Conservation (phyloP, 2,329 filamentous ascomycete genomes). For the Ophiostoma ulmi region DNA sequence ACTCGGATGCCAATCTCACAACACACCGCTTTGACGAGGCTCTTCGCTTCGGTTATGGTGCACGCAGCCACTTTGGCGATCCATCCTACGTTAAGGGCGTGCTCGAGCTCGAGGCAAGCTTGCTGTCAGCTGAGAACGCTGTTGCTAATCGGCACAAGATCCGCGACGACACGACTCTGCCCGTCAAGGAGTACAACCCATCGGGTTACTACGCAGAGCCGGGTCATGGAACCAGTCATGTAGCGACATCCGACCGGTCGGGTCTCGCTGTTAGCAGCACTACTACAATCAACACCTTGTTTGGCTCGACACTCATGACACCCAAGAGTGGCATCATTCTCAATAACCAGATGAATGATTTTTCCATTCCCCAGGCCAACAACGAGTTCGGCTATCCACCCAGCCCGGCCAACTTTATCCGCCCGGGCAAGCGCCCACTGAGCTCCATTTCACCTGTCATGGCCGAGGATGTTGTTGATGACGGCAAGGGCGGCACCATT, state of each 20-base stretch:
- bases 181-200: conserved; percentile 70
- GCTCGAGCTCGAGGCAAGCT: conserved; percentile 56
- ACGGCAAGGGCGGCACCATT: conserved; percentile 36
- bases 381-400: conserved; percentile 87
- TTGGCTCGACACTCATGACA: conserved; percentile 73
- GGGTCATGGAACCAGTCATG: conserved; percentile 64
- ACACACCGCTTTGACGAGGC: conserved; percentile 82
- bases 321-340: conserved; percentile 79
- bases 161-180: conserved; percentile 64
- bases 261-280: conserved; percentile 78
- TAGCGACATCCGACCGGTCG: conserved; percentile 64
- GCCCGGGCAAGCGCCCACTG: conserved; percentile 73
- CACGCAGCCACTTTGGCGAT: conserved; percentile 75
- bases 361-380: conserved; percentile 69
- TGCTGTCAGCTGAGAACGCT: conserved; percentile 60
- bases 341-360: conserved; percentile 71
- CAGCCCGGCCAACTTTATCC: conserved; percentile 73
- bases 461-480: conserved; percentile 48
- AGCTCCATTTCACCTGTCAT: conserved; percentile 80
- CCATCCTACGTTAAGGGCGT: conserved; percentile 66
- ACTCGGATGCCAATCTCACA: conserved; percentile 53
- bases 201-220: conserved; percentile 24
- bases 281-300: conserved; percentile 82
- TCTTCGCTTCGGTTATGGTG: conserved; percentile 81
- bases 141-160: conserved; percentile 61